Evolutionary conservation across 306 rosid species (phyloP).

Genomic region (Neltuma alba): DNA sequence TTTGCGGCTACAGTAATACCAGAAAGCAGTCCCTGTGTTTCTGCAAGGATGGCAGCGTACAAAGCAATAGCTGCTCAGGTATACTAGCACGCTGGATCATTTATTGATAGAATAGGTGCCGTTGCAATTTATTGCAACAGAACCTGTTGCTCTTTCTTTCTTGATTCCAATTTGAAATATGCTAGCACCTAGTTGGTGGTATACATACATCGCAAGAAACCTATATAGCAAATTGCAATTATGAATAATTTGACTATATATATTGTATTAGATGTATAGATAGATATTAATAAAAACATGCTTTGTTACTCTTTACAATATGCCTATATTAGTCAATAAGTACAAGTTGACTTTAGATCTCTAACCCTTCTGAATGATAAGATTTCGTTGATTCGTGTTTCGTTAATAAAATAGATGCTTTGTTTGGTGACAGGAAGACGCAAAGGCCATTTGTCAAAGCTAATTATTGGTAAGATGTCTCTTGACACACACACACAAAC

Average conservation of each 20-base stretch:
- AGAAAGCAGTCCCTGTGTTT: constrained; percentile 33
- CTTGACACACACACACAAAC: not conserved
- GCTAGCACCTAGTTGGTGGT: not conserved
- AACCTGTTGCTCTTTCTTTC: not conserved
- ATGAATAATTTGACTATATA: not conserved
- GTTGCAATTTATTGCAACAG: no score
- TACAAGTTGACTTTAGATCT: no score
- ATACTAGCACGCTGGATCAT: no score
- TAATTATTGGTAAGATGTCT: constrained; percentile 30
- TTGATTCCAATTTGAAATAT: no score
- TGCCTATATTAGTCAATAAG: no score
- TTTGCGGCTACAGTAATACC: constrained; percentile 38
- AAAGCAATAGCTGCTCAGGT: constrained; percentile 2
- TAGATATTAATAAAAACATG: no score
- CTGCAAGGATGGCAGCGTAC: constrained; percentile 43
- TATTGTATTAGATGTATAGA: not conserved
- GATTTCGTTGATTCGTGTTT: not conserved
- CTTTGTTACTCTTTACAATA: no score
- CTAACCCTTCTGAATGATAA: no score
- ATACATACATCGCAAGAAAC: no score
- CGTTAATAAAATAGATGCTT: not conserved
- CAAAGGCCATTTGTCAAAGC: constrained; percentile 17
- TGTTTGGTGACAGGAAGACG: no score
- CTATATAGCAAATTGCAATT: no score
- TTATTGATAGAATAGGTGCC: not conserved